A percentile compares a stretch with the other conserved stretches of the same genome.
Conservation (phyloP, 2,329 filamentous ascomycete genomes). For the Cladosporium sphaerospermum region DNA sequence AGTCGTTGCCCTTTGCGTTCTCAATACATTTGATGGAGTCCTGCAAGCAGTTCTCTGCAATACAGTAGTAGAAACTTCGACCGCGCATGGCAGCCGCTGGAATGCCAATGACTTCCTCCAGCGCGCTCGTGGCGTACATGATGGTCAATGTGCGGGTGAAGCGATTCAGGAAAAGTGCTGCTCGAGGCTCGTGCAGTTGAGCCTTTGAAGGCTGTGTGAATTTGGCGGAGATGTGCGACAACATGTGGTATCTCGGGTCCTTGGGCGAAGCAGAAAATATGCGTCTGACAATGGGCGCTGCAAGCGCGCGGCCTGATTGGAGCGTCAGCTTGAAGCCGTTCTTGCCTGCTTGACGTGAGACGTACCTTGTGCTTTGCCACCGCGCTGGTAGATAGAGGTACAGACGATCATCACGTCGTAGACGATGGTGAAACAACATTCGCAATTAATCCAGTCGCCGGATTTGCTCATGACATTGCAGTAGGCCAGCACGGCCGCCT, state of each 20-base stretch:
- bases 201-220: slow-evolving; percentile 54
- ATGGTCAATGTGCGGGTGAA: slow-evolving; percentile 77
- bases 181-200: slow-evolving; percentile 65
- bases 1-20: slow-evolving; percentile 83
- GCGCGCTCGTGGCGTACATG: slow-evolving; percentile 78
- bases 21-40: slow-evolving; percentile 76
- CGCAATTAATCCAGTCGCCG: slow-evolving; percentile 70
- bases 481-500: slow-evolving; percentile 78
- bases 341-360: slow-evolving; percentile 16
- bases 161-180: slow-evolving; percentile 77
- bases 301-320: slow-evolving; percentile 62
- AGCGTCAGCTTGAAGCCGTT: slow-evolving; percentile 12
- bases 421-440: slow-evolving; percentile 84
- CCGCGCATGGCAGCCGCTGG: slow-evolving; percentile 62
- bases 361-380: slow-evolving; percentile 68
- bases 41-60: slow-evolving; percentile 67
- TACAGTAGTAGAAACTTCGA: slow-evolving; percentile 82
- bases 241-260: slow-evolving; percentile 84
- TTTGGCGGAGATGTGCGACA: slow-evolving; percentile 76
- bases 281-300: slow-evolving; percentile 70
- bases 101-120: slow-evolving; percentile 69
- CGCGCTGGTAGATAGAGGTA: slow-evolving; percentile 67
- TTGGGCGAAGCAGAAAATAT: slow-evolving; percentile 75
- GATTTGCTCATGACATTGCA: slow-evolving; percentile 62
- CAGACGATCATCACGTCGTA: slow-evolving; percentile 83